These are phyloP conservation scores for Brettanomyces nanus DNA, from an alignment of 805 yeast species.

Conservation along the genomic window DNA sequence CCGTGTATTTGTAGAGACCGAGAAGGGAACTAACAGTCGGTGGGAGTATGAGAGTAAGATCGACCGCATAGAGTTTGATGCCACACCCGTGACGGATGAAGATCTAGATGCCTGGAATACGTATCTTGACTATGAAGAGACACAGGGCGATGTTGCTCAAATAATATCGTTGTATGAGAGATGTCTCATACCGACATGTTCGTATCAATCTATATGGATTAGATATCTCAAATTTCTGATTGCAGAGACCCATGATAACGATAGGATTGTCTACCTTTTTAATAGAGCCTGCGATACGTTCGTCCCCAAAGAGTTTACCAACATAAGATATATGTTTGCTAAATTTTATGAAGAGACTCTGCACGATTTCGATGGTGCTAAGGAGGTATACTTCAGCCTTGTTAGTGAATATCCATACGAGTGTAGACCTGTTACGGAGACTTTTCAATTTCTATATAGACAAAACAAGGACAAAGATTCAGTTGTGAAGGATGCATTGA, in stretches of 20 bases:
- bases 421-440: slow-evolving; percentile 6
- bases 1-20: slow-evolving; percentile 37
- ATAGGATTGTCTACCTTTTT: slow-evolving; percentile 30
- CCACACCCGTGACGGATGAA: slow-evolving; percentile 34
- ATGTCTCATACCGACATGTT: slow-evolving; percentile 61
- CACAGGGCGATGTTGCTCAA: slow-evolving; percentile 20
- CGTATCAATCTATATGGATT: slow-evolving; percentile 57
- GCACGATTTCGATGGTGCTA: slow-evolving; percentile 3
- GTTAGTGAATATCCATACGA: slow-evolving; percentile 4
- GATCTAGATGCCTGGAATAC: slow-evolving; percentile 48
- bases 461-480: slow-evolving; percentile 6
- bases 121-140: slow-evolving; percentile 47
- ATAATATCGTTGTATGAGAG: slow-evolving; percentile 57
- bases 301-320: slow-evolving; percentile 22
- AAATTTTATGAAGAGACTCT: slow-evolving; percentile 15
- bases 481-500: slow-evolving; percentile 9
- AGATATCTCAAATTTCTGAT: slow-evolving; percentile 51
- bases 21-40: slow-evolving; percentile 42
- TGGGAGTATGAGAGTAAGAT: slow-evolving; percentile 72
- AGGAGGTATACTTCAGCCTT: not conserved
- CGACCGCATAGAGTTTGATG: slow-evolving; percentile 47
- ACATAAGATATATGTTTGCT: slow-evolving; percentile 24
- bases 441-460: slow-evolving; percentile 6
- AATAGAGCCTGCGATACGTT: slow-evolving; percentile 39
- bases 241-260: slow-evolving; percentile 23